phyloP scores from a whole-genome alignment of 768 basidiomycete species.

The Suillus placidus region DNA sequence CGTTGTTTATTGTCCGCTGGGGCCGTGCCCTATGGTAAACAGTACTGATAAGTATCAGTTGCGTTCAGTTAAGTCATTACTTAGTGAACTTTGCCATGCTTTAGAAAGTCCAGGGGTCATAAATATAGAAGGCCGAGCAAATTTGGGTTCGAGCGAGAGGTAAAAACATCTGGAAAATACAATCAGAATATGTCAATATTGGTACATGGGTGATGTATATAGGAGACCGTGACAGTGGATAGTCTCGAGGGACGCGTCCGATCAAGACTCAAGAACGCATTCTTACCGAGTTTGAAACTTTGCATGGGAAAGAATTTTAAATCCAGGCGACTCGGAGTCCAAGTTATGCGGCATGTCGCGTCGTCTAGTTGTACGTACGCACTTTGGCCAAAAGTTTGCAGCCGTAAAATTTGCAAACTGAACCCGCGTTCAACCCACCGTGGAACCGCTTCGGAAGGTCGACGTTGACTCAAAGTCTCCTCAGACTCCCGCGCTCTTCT shows the following conservation, averaged over 20 bases:
- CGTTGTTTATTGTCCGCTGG: too few relatives aligned
- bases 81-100: not conserved
- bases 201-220: too few relatives aligned
- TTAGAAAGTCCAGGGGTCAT: not conserved
- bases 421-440: not conserved
- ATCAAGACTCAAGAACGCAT: not conserved
- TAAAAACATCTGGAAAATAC: not conserved
- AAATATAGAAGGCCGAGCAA: not conserved
- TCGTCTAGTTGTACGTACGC: not conserved
- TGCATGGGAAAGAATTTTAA: not conserved
- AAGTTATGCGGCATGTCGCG: too few relatives aligned
- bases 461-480: not conserved
- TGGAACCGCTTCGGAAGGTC: not conserved
- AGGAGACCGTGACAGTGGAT: too few relatives aligned
- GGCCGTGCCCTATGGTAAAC: too few relatives aligned
- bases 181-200: not conserved
- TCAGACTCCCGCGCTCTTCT: not conserved
- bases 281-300: not conserved
- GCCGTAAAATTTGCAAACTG: not conserved
- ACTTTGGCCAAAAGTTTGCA: not conserved
- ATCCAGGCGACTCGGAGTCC: not conserved
- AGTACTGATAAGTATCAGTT: not conserved
- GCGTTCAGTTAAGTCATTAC: not conserved
- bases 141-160: not conserved
- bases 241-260: too few relatives aligned